Evolutionary conservation across 352 stramenopile genomes (phyloP), one percentile per base, ranked within the genome.

Genomic region (Peronosclerospora sorghi): DNA sequence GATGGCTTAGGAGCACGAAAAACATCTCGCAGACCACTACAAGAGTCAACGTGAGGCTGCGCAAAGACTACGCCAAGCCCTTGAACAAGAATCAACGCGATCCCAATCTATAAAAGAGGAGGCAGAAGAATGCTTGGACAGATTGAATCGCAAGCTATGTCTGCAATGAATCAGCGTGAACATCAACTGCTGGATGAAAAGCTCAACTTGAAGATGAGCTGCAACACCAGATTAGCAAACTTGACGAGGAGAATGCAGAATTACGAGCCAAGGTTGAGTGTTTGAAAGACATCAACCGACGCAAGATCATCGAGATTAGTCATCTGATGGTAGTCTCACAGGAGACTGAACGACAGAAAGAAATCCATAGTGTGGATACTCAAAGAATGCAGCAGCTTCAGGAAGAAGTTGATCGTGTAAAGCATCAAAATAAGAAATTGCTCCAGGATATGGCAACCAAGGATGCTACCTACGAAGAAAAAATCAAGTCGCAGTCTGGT

Each of bases 241-340:
- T 76, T 27, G 62, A 66, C 20, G 44, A 65, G n/a, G 57, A 72
- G 14, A 71, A 65, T 24, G 41, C 36, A 8, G 59, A 81, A 24
- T 43, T 88, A 4, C 47, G 59, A 13, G 41, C 56, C 7, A 62
- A 72, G 23, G 49, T 77, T 10, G 52, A 78, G n/a, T 68, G 51
- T 8, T 29, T 83, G 8, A 67, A 76, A 36, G 61, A 72, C 13
- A 51, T 71, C 1, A 81, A 55, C 26, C 51, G 59, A 32, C 65
- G 68, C 35, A 75, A 85, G 46, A 76, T 54, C 41, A 59, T 58
- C 2, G 68, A 87, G 39, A 65, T 86, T 26, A 49, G 47, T 4
- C 68, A 63, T 23, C 29, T 83, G 21, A 73, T 81, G 57, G 46
- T 43, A 32, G 59, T 29, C 4, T 65, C 65, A 14, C 65, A 76